Evolutionary conservation across 202 grass and related monocot genomes (phyloP).

Genomic region (Setaria italica): DNA sequence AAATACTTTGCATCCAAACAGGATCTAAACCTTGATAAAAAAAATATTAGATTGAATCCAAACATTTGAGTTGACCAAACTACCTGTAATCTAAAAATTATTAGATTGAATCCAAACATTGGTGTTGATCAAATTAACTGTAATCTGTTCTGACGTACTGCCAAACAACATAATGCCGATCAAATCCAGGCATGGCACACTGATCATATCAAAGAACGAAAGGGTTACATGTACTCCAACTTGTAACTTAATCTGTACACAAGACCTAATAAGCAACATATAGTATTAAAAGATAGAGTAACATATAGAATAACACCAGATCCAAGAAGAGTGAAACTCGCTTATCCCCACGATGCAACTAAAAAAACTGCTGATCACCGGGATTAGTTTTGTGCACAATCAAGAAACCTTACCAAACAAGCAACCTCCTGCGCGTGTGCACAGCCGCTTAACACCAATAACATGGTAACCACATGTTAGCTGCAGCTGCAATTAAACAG

Average conservation of each 20-base stretch:
- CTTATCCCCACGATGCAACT: background rate
- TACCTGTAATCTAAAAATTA: too few species aligned
- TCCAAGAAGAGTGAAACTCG: slow-evolving; percentile 2
- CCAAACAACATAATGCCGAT: too few species aligned
- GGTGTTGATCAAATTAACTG: too few species aligned
- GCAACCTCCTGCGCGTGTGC: background rate
- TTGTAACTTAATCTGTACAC: background rate
- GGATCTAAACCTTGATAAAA: too few species aligned
- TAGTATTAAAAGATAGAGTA: background rate
- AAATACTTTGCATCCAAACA: too few species aligned
- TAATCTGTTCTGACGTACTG: too few species aligned
- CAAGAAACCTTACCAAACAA: background rate
- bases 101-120: too few species aligned
- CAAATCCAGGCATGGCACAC: too few species aligned
- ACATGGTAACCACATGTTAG: background rate
- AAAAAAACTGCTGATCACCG: background rate
- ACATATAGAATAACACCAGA: background rate
- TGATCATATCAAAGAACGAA: too few species aligned
- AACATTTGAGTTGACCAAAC: too few species aligned
- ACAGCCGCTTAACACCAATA: background rate
- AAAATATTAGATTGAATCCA: too few species aligned
- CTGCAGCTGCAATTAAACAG: background rate
- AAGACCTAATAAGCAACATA: background rate
- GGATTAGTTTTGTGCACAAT: background rate
- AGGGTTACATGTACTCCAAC: too few species aligned